Evolutionary conservation across 495 filamentous ascomycete species (phyloP), one percentile per base, ranked within the genome.

Genomic region (Aspergillus leporis): DNA sequence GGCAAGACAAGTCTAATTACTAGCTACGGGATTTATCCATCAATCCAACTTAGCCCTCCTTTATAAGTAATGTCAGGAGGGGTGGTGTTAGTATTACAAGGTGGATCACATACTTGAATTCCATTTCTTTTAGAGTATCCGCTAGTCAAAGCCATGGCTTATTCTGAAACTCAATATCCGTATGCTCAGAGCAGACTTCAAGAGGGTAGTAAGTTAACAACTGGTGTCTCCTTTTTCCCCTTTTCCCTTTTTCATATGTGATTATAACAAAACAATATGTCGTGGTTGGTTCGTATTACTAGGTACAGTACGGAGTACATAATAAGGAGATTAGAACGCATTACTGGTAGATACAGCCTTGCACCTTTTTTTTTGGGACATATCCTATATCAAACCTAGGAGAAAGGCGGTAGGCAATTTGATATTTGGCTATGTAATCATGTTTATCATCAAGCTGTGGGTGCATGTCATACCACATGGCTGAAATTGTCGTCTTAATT

Each of bases 161-260:
- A 53, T 53, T 28, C 32, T 59, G 25, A 59, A 48, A 53, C 28
- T 41, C 38, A n/a, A 14, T 18, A 12, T n/a, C 16, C 38, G n/a
- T 41, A 7, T 41, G 38, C 38, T n/a, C n/a, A n/a, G 38, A 18
- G 38, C 12, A n/a, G 38, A 36, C 38, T 41, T 41, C 2, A 18
- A 16, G 30, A 32, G 38, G 38, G 38, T 41, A n/a, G 5, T 14
- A n/a, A 36, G n/a, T n/a, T 36, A 36, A 4, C 10, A 28, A 6
- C 6, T 28, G 25, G 25, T 6, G 25, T 28, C 25, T 28, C 25
- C 25, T 6, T 28, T 28, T 28, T 28, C 6, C 3, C 6, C 25
- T 28, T n/a, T 28, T 3, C 25, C 25, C 25, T 28, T 28, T 28
- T 28, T 6, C 25, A 28, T 28, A 28, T 28, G n/a, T n/a, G 3